Conservation (phyloP, 805 yeast genomes). For the Dipodascopsis uninucleata region DNA sequence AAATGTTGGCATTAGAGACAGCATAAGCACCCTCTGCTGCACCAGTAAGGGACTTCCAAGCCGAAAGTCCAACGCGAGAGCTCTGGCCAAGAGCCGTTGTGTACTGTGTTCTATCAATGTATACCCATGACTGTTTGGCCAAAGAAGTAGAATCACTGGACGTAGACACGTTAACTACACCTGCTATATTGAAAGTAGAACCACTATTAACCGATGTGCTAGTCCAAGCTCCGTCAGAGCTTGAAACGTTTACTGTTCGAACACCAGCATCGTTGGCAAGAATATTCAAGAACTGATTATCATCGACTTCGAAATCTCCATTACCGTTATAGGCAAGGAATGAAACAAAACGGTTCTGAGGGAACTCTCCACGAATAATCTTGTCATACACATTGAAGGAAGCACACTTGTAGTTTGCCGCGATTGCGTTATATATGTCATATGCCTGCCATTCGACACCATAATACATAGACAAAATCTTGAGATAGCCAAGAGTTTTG, state of each 20-base stretch:
- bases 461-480: conserved; percentile 6
- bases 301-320: conserved; percentile 1
- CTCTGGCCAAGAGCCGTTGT: conserved; percentile 3
- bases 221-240: no score
- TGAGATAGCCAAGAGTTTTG: conserved; percentile 12
- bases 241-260: conserved; percentile 11
- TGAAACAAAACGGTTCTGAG: conserved; percentile 12
- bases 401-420: conserved; percentile 13
- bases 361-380: conserved; percentile 2
- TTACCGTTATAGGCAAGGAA: neutral
- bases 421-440: conserved; percentile 10
- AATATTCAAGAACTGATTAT: conserved; percentile 4
- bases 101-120: conserved; percentile 11
- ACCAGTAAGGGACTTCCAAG: conserved; percentile 4
- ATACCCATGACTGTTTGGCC: conserved; percentile 14
- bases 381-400: conserved; percentile 10
- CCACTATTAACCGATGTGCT: no score
- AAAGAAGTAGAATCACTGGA: neutral
- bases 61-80: conserved; percentile 2
- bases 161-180: neutral
- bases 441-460: conserved; percentile 9
- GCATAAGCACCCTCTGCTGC: conserved; percentile 3
- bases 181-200: neutral
- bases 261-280: conserved; percentile 16
- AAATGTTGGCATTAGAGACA: conserved; percentile 4